These are phyloP conservation scores for Artemisia argyi DNA, from an alignment of 129 eudicot species.

Conservation along the genomic window DNA sequence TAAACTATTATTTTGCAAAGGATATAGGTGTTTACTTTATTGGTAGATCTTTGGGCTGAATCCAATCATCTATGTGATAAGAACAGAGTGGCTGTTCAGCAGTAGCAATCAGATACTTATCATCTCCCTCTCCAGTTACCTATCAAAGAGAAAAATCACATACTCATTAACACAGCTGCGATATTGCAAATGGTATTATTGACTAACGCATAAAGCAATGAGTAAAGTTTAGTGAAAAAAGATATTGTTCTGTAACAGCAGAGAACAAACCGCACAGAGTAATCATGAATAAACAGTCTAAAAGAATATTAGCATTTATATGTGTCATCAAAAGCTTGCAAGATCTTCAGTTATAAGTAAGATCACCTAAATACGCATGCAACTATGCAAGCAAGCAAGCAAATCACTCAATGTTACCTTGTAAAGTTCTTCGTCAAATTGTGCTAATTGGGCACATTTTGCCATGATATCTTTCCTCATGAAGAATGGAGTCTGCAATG, in stretches of 20 bases:
- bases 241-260: no score
- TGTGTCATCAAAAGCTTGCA: no score
- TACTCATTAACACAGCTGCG: not conserved
- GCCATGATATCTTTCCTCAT: constrained; percentile 95
- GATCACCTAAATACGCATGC: not conserved
- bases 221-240: no score
- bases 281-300: no score
- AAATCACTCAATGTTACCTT: constrained; percentile 48
- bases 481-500: constrained; percentile 85
- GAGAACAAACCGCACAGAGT: no score
- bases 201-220: no score
- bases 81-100: constrained; percentile 99
- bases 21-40: constrained; percentile 45
- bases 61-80: constrained; percentile 85
- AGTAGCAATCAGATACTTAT: constrained; percentile 95
- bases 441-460: constrained; percentile 91
- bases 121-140: constrained; percentile 97
- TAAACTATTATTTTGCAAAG: not conserved
- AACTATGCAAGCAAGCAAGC: no score
- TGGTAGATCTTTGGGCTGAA: constrained; percentile 82
- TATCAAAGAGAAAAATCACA: constrained; percentile 20
- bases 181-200: no score
- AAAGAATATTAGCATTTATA: no score
- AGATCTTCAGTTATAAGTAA: no score
- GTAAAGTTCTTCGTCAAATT: constrained; percentile 96